phyloP scores from a whole-genome alignment of 345 rosid species.

The Eutrema yunnanense region DNA sequence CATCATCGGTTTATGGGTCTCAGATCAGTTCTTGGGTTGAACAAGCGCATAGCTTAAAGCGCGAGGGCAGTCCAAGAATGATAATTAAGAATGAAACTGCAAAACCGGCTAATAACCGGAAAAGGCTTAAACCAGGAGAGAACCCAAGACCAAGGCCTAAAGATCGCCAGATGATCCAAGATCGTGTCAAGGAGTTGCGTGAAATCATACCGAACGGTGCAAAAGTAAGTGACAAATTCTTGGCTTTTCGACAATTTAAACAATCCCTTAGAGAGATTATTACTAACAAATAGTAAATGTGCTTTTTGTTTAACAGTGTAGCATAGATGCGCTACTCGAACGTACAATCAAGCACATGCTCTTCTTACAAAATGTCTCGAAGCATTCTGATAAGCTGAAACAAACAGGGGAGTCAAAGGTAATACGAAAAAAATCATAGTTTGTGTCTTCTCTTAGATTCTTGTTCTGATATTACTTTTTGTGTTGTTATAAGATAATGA shows the following conservation, averaged over 20 bases:
- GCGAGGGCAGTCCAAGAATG: constrained; percentile 65
- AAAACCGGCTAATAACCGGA: constrained; percentile 55
- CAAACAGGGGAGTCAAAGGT: constrained; percentile 86
- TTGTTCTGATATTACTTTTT: background rate
- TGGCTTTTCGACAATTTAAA: background rate
- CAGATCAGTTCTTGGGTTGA: constrained; percentile 89
- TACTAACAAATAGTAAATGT: background rate
- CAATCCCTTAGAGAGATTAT: background rate
- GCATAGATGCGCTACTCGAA: constrained; percentile 94
- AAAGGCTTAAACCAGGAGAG: constrained; percentile 90
- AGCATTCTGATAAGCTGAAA: constrained; percentile 89
- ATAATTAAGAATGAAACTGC: constrained; percentile 42
- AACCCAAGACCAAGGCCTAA: constrained; percentile 95
- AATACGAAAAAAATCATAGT: background rate
- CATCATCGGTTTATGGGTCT: constrained; percentile 52
- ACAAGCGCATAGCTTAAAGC: constrained; percentile 50
- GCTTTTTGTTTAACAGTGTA: constrained; percentile 57
- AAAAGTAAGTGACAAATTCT: constrained; percentile 47
- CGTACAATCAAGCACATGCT: constrained; percentile 98
- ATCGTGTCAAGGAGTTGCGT: constrained; percentile 93
- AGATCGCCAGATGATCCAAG: constrained; percentile 99
- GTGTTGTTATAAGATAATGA: constrained; percentile 40
- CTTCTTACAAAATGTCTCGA: constrained; percentile 92
- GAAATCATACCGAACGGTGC: constrained; percentile 96
- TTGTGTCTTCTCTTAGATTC: background rate